Conservation (phyloP, 306 rosid genomes). For the Benincasa hispida region DNA sequence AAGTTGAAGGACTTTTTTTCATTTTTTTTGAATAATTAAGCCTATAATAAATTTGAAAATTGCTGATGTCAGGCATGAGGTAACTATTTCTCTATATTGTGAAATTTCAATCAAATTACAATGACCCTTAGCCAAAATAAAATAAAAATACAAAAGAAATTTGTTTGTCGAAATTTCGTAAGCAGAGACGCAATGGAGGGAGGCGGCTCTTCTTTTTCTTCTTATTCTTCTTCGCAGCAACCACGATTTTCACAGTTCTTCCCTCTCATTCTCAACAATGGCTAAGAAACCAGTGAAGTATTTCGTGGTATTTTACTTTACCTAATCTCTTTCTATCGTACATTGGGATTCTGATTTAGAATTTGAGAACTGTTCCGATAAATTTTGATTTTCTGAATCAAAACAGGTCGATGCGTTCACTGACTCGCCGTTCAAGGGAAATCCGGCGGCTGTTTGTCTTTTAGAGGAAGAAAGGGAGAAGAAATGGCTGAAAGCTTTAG, state of each 20-base stretch:
- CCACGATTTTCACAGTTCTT: neutral
- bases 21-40: no score
- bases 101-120: no score
- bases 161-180: neutral
- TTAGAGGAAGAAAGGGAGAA: conserved; percentile 47
- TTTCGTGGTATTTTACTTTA: conserved; percentile 28
- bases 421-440: conserved; percentile 57
- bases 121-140: no score
- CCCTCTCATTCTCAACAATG: conserved; percentile 7
- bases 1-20: no score
- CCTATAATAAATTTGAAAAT: no score
- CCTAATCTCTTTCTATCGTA: neutral
- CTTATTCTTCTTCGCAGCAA: neutral
- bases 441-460: conserved; percentile 64
- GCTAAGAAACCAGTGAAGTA: conserved; percentile 38
- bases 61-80: no score
- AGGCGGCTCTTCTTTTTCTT: neutral
- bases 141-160: no score
- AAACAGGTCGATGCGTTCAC: conserved; percentile 60
- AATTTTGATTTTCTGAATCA: neutral
- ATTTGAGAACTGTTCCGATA: neutral
- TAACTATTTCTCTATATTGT: no score
- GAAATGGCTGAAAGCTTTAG: conserved; percentile 45
- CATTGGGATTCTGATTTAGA: neutral
- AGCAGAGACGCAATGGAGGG: neutral